Conservation (phyloP, 1,139 yeast species). For the Pichia sp. region DNA sequence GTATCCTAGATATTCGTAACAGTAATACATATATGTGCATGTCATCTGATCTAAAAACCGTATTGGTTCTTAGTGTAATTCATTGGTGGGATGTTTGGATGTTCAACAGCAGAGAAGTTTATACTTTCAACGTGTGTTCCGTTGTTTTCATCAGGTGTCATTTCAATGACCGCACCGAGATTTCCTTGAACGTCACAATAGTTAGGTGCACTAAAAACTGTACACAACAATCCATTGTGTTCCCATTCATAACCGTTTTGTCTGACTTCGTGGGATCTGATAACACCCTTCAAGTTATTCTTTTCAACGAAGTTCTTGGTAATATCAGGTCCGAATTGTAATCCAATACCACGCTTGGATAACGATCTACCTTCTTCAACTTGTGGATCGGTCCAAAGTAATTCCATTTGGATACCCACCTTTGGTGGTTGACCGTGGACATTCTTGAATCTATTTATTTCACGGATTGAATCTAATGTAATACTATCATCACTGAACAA, state of each 20-base stretch:
- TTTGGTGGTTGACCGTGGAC: constrained; percentile 74
- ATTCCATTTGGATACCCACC: constrained; percentile 93
- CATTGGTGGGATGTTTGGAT: constrained; percentile 94
- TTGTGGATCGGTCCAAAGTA: constrained; percentile 98
- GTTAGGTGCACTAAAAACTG: constrained; percentile 97
- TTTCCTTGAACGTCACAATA: constrained; percentile 94
- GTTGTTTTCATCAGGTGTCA: constrained; percentile 36
- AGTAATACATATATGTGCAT: too few relatives aligned
- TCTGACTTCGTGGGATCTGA: constrained; percentile 94
- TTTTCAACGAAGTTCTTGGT: constrained; percentile 73
- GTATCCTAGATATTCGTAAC: too few relatives aligned
- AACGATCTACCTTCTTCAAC: constrained; percentile 73
- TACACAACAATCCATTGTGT: constrained; percentile 80
- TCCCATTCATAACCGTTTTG: constrained; percentile 88
- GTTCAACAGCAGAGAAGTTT: constrained; percentile 78
- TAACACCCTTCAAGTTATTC: constrained; percentile 74
- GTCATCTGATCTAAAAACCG: constrained; percentile 22
- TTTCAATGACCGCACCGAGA: constrained; percentile 81
- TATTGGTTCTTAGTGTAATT: constrained; percentile 71
- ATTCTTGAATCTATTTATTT: constrained; percentile 59
- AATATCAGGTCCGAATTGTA: constrained; percentile 96
- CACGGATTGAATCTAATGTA: constrained; percentile 70
- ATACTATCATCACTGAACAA: constrained; percentile 76
- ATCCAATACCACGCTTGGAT: constrained; percentile 92
- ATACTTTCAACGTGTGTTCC: constrained; percentile 55